Base-by-base conservation (phyloP, 345 rosid species). In the Fremontodendron californicum region DNA sequence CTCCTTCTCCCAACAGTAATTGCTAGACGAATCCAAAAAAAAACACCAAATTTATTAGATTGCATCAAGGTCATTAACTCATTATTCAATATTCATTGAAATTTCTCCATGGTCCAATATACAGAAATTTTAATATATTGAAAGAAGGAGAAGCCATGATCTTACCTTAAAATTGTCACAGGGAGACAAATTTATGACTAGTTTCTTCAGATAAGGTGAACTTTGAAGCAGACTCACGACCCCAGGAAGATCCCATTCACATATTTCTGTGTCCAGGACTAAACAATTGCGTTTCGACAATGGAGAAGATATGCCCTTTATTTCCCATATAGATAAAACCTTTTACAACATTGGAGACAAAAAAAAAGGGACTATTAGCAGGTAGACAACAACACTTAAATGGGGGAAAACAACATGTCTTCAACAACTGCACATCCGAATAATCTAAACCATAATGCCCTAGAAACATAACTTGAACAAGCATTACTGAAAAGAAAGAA, bases 181-280 rank as follows among this genome's bases (percentile, higher is more conserved):
- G 60, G 70, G 70, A 25, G 58, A 62, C 74, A 81, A 78, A 60
- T 85, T 82, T 51, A 79, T 42, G 5, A 80, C 82, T 16, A 87
- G 76, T 76, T 83, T 81, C 63, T 79, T 46, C 35, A 83, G 79
- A 35, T 54, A 57, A 40, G 84, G 77, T 18, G 82, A 79, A 45
- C 80, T 81, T 45, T 46, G 80, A 31, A 87, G 82, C 35, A 79
- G 77, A 66, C 49, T 65, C 19, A 70, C 77, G 9, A 81, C 73
- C 51, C 84, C 86, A 58, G 81, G 85, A 71, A 74, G 54, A n/a
- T 73, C 81, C 80, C 83, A 78, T 58, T 86, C 73, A 11, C 75
- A 62, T 27, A 85, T 62, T 73, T 61, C 45, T 15, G 83, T 81
- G 19, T 78, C 69, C n/a, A 87, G 68, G 10, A 71, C 79, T 79